phyloP scores from a whole-genome alignment of 1,284 basidiomycete species.

The Ustilago xerochloae region DNA sequence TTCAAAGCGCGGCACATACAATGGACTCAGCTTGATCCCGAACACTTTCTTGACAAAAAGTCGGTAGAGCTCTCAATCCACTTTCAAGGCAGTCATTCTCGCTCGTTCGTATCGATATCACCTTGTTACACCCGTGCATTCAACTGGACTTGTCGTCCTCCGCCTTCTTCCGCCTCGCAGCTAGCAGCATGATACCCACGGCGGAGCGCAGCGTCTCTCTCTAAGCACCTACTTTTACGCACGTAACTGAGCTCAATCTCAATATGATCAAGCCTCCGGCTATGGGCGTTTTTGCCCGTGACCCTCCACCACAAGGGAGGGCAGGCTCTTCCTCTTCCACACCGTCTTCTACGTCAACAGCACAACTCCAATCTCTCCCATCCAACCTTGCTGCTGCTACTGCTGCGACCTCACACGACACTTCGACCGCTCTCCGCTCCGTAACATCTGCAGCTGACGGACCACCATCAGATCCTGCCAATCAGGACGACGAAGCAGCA shows the following conservation, averaged over 20 bases:
- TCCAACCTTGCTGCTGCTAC: neutral
- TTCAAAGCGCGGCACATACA: neutral
- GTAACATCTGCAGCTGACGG: constrained; percentile 4
- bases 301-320: constrained; percentile 20
- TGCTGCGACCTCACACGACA: neutral
- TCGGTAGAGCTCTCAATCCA: too few relatives aligned
- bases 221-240: neutral
- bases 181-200: constrained; percentile 14
- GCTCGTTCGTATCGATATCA: too few relatives aligned
- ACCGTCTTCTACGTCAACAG: constrained; percentile 2
- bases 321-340: constrained; percentile 1
- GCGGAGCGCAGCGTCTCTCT: neutral
- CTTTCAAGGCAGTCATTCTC: too few relatives aligned
- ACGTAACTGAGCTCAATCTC: neutral
- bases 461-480: constrained; percentile 9
- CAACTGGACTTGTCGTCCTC: too few relatives aligned
- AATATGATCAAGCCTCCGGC: constrained; percentile 46
- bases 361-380: constrained; percentile 1
- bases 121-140: too few relatives aligned
- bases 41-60: too few relatives aligned
- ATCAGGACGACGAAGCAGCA: constrained; percentile 31
- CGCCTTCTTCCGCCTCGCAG: neutral
- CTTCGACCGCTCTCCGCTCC: neutral
- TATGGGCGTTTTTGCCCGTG: constrained; percentile 53
- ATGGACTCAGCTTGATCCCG: neutral